Conservation (phyloP, 2,329 filamentous ascomycete genomes). For the Pseudonectria foliicola region DNA sequence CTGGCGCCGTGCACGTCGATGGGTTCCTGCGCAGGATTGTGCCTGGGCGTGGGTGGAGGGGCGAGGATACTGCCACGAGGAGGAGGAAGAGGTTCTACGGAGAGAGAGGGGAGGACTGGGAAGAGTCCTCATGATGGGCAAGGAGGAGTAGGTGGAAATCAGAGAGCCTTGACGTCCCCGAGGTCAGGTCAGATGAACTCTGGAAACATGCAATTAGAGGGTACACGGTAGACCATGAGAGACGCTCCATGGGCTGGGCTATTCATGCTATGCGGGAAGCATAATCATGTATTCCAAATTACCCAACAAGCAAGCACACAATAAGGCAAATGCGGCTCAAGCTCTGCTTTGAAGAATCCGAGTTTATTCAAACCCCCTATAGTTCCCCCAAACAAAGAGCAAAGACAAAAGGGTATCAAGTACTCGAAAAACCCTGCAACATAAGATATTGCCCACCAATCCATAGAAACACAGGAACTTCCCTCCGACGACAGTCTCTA, state of each 20-base stretch:
- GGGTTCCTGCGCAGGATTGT: slow-evolving; percentile 56
- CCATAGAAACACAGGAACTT: slow-evolving; percentile 2
- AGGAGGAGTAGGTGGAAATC: neutral
- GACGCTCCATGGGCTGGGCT: too few species aligned
- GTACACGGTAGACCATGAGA: too few species aligned
- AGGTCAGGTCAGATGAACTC: too few species aligned
- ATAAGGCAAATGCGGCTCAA: too few species aligned
- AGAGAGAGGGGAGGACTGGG: slow-evolving; percentile 11
- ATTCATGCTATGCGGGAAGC: too few species aligned
- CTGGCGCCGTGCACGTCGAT: slow-evolving; percentile 60
- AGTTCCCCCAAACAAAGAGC: slow-evolving; percentile 1
- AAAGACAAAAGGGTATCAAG: slow-evolving; percentile 27
- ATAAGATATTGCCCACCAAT: slow-evolving; percentile 8
- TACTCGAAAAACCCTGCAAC: slow-evolving; percentile 26
- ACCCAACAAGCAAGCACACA: too few species aligned
- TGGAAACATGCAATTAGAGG: too few species aligned
- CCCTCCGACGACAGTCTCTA: slow-evolving; percentile 6
- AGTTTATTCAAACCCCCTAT: slow-evolving; percentile 11
- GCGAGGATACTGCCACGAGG: slow-evolving; percentile 23
- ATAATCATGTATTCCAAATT: too few species aligned
- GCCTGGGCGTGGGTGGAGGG: slow-evolving; percentile 41
- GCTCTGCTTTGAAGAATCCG: slow-evolving; percentile 8
- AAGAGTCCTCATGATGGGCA: slow-evolving; percentile 5
- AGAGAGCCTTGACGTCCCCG: too few species aligned
- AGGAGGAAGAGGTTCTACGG: slow-evolving; percentile 24